Percentiles rank a stretch among this genome's conserved stretches.
These are phyloP conservation scores for Arbutus unedo DNA, from an alignment of 148 eudicot species.

Conservation along the genomic window DNA sequence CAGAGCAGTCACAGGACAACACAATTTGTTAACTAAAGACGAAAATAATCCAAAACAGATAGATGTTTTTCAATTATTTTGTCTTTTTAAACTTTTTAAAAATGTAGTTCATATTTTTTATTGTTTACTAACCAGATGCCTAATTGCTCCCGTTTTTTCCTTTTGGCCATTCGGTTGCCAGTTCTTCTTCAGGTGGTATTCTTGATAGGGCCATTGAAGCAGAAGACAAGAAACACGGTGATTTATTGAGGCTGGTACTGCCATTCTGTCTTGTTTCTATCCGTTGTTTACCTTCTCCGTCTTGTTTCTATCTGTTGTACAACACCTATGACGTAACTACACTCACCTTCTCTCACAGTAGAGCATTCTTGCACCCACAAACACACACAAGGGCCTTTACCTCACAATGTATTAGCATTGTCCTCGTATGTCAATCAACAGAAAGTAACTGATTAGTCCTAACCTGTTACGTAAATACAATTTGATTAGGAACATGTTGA, in stretches of 20 bases:
- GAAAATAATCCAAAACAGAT: too few relatives aligned
- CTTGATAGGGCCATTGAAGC: conserved; percentile 88
- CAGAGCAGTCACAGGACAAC: not conserved
- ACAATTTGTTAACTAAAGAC: not conserved
- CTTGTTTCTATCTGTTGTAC: not conserved
- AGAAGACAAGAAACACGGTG: conserved; percentile 82
- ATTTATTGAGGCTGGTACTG: conserved; percentile 73
- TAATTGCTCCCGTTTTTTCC: conserved; percentile 6
- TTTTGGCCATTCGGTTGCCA: conserved; percentile 27
- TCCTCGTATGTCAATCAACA: not conserved
- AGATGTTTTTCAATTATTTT: too few relatives aligned
- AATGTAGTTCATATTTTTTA: too few relatives aligned
- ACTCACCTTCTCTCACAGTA: not conserved
- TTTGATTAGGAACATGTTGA: conserved; percentile 67
- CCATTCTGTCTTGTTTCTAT: conserved; percentile 11
- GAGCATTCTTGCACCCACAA: not conserved
- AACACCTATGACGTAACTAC: not conserved
- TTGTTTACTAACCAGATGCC: not conserved
- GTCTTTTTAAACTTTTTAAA: too few relatives aligned
- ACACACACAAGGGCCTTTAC: not conserved
- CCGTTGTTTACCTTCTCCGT: not conserved
- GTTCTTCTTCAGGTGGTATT: conserved; percentile 83
- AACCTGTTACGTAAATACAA: conserved; percentile 10
- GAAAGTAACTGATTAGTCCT: conserved; percentile 16
- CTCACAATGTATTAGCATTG: not conserved